A percentile compares a stretch with the other conserved stretches of the same genome.
Evolutionary conservation across 108 stramenopile species (phyloP).

Genomic region (Skeletonema costatum): DNA sequence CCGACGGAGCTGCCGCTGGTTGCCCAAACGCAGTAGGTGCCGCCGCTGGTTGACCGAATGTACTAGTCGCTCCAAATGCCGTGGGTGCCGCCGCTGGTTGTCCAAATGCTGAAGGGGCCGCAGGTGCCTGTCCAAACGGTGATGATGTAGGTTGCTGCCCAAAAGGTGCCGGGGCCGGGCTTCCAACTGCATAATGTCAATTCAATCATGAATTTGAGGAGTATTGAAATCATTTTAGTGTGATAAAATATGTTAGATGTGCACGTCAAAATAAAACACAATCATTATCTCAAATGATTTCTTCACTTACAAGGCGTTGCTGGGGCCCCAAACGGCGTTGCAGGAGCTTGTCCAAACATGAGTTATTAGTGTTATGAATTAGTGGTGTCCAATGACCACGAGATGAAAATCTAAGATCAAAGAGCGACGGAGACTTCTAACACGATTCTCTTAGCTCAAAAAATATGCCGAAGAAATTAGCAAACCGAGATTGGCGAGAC

Average conservation of each 20-base stretch:
- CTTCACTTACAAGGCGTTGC: slow-evolving; percentile 16
- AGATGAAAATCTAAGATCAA: not conserved
- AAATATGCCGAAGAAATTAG: not conserved
- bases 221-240: not conserved
- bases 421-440: not conserved
- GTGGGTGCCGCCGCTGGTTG: slow-evolving; percentile 53
- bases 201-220: not conserved
- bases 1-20: slow-evolving; percentile 30
- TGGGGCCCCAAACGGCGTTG: slow-evolving; percentile 35
- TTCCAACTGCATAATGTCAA: slow-evolving; percentile 16
- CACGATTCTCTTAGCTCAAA: not conserved
- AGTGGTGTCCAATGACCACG: not conserved
- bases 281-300: not conserved
- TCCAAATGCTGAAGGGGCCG: slow-evolving; percentile 16
- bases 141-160: slow-evolving; percentile 8
- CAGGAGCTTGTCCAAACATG: slow-evolving; percentile 25
- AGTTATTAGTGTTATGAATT: not conserved
- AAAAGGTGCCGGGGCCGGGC: slow-evolving; percentile 38
- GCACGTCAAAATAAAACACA: not conserved
- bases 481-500: not conserved
- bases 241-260: not conserved
- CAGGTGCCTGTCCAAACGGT: slow-evolving; percentile 15
- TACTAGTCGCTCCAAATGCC: slow-evolving; percentile 38
- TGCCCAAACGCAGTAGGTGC: slow-evolving; percentile 42
- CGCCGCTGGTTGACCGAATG: slow-evolving; percentile 47